Base-by-base conservation (phyloP, 2,329 filamentous ascomycete species). In the Fusarium buxicola region DNA sequence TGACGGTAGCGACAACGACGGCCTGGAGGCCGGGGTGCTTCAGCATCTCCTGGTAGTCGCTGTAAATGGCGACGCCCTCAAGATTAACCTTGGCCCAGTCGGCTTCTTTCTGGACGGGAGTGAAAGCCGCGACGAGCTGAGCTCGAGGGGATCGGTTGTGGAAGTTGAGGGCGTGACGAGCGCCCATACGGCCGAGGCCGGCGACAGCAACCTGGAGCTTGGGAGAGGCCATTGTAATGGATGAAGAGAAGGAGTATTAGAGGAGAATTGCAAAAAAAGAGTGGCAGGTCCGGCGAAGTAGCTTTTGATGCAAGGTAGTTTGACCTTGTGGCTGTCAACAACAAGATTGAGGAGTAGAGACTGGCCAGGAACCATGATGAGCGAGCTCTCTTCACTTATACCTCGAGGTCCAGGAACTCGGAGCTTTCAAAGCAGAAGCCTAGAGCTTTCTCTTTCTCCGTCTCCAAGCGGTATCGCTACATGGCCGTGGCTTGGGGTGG, bases 161-260 rank as follows among this genome's bases (percentile, higher is more conserved):
- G 38, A 71, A 69, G 58, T 69, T 70, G 50, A 69, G 66, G 45
- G 68, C 68, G 32, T 70, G 68, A 10, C 68, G 68, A 57, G 66
- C 68, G 16, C 68, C 68, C 68, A 70, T 70, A 15, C 68, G 68
- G 28, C 68, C 68, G 51, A 70, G 68, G 44, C 68, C 68, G 15
- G 68, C 65, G 43, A 66, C 55, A 16, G 68, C 68, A 28, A 70
- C 51, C 16, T 70, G 53, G 10, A 70, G 68, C 55, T 70, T 70
- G 35, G 58, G 66, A 30, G 57, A 55, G 38, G 66, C 48, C 66
- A 70, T 70, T 44, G 31, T 47, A 30, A 53, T 15, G 13, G 12
- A 16, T 31, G 32, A 39, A 15, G 18, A 24, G 18, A 10, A 15
- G n/a, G n/a, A 18, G 9, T 21, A 31, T 48, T 34, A 15, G 30